phyloP scores from a whole-genome alignment of 192 early-diverging fungal genomes.

The Paraglomus brasilianum region DNA sequence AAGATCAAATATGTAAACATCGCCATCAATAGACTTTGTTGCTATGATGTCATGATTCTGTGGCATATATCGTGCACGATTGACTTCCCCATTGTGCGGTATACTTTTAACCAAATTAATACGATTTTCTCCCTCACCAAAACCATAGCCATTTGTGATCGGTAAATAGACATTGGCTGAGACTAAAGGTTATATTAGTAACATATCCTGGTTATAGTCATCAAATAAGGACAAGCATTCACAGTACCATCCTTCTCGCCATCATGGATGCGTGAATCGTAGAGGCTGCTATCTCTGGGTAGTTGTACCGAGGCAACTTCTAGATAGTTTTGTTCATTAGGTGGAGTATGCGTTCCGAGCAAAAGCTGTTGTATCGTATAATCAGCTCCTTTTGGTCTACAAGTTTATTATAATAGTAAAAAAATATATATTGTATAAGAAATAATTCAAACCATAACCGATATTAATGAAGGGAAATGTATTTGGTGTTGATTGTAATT shows the following conservation, averaged over 20 bases:
- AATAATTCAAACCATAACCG: not conserved
- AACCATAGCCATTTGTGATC: no score
- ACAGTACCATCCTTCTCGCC: constrained; percentile 64
- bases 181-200: no score
- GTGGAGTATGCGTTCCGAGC: constrained; percentile 95
- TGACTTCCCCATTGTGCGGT: constrained; percentile 96
- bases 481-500: no score
- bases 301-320: constrained; percentile 92
- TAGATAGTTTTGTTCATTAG: constrained; percentile 95
- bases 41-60: constrained; percentile 95
- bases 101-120: constrained; percentile 85
- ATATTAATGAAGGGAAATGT: no score
- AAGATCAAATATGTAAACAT: constrained; percentile 95
- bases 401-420: not conserved
- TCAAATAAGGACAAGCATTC: not conserved
- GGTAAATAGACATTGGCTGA: not conserved
- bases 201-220: not conserved
- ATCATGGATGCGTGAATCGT: constrained; percentile 64
- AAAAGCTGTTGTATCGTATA: constrained; percentile 88
- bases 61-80: constrained; percentile 96
- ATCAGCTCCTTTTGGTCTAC: constrained; percentile 85
- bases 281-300: constrained; percentile 61
- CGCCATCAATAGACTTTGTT: constrained; percentile 86
- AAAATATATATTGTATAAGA: constrained; percentile 11
- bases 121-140: no score